Evolutionary conservation across 2,329 filamentous ascomycete genomes (phyloP).

Genomic region (Verticillium tricorpus): DNA sequence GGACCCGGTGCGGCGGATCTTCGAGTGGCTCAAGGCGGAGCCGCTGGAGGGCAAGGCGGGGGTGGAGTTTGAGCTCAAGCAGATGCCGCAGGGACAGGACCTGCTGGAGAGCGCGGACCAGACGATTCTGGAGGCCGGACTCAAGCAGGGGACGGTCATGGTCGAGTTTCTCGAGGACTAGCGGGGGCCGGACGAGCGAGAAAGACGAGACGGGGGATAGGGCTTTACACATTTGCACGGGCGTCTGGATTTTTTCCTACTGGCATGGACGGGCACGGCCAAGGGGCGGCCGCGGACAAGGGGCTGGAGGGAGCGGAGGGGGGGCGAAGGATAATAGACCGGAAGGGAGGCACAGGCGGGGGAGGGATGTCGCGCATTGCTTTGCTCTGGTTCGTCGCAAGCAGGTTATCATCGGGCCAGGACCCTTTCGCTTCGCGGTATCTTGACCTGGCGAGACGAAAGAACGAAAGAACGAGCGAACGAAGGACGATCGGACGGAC

Average conservation of each 20-base stretch:
- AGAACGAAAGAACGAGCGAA: too few relatives aligned
- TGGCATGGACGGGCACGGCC: not conserved
- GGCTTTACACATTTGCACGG: not conserved
- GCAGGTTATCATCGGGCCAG: not conserved
- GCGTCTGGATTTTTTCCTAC: not conserved
- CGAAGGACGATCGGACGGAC: too few relatives aligned
- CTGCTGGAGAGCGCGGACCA: conserved; percentile 70
- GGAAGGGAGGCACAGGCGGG: not conserved
- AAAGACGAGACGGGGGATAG: not conserved
- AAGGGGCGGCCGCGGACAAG: not conserved
- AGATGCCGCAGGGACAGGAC: conserved; percentile 73
- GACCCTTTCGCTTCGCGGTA: not conserved
- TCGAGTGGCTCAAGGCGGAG: conserved; percentile 93
- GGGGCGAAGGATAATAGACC: not conserved
- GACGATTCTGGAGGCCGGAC: conserved; percentile 73
- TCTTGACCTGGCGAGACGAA: not conserved
- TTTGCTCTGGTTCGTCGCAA: not conserved
- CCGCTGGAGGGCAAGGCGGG: conserved; percentile 77
- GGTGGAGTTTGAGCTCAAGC: conserved; percentile 80
- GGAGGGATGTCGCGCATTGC: not conserved
- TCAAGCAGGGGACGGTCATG: conserved; percentile 95
- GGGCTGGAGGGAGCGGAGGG: too few relatives aligned
- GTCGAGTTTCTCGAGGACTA: conserved; percentile 74
- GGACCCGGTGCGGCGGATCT: conserved; percentile 78
- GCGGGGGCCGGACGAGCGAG: not conserved